phyloP scores from a whole-genome alignment of 495 filamentous ascomycete species.

The Aspergillus avenaceus region DNA sequence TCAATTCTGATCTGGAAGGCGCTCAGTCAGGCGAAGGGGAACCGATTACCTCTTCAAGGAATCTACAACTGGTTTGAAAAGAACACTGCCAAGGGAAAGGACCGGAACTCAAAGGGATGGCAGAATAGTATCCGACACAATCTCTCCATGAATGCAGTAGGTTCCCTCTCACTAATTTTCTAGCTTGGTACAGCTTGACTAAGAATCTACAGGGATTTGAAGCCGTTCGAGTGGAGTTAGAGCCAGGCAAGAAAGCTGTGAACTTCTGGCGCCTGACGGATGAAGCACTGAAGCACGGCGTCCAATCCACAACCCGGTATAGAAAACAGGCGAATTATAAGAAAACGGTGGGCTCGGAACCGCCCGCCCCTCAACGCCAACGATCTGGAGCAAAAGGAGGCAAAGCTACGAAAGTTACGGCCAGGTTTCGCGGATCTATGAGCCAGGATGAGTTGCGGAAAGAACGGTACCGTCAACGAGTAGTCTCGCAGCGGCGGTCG shows the following conservation, averaged over 20 bases:
- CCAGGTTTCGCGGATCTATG: constrained; percentile 19
- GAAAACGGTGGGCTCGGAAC: constrained; percentile 37
- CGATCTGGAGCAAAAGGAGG: constrained; percentile 55
- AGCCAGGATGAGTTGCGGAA: constrained; percentile 19
- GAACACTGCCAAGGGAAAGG: constrained; percentile 71
- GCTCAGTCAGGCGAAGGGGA: constrained; percentile 57
- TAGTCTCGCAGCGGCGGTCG: constrained; percentile 12
- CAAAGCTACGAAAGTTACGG: constrained; percentile 40
- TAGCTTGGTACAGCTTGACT: constrained; percentile 9
- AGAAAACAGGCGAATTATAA: constrained; percentile 51
- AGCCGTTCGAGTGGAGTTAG: constrained; percentile 46
- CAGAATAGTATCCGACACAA: constrained; percentile 98
- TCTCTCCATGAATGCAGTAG: constrained; percentile 91
- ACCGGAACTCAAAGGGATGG: constrained; percentile 72
- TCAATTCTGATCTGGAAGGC: constrained; percentile 77
- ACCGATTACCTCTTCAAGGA: constrained; percentile 74
- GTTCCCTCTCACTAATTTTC: constrained; percentile 25
- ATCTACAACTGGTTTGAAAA: constrained; percentile 88
- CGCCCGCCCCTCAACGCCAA: constrained; percentile 46
- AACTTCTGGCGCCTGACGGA: constrained; percentile 64
- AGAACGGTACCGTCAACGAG: constrained; percentile 14
- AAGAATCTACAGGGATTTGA: constrained; percentile 56
- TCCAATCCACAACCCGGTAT: constrained; percentile 74
- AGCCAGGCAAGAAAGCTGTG: constrained; percentile 53
- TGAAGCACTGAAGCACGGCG: constrained; percentile 55